Percentiles rank a stretch among this genome's conserved stretches.
phyloP scores from a whole-genome alignment of 345 rosid species.

The Aquilaria malaccensis region DNA sequence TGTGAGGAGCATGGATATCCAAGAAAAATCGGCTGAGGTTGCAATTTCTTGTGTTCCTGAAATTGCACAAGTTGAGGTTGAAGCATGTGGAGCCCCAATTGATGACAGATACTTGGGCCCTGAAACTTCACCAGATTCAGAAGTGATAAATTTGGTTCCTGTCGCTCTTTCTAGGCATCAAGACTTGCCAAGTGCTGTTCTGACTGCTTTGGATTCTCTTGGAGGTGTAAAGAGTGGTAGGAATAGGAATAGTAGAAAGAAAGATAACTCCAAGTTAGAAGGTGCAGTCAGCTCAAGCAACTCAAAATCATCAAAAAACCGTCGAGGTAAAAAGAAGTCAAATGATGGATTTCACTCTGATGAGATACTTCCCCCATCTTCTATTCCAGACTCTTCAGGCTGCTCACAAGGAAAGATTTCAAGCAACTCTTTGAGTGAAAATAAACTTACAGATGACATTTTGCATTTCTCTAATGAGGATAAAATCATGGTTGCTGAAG shows the following conservation, averaged over 20 bases:
- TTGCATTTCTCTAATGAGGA: slow-evolving; percentile 19
- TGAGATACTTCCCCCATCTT: slow-evolving; percentile 20
- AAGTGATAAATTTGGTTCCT: slow-evolving; percentile 72
- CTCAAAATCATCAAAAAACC: slow-evolving; percentile 37
- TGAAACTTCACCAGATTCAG: slow-evolving; percentile 99
- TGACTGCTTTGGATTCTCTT: slow-evolving; percentile 21
- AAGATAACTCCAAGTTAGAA: slow-evolving; percentile 29
- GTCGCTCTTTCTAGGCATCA: slow-evolving; percentile 38
- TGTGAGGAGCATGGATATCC: slow-evolving; percentile 20
- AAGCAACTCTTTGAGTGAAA: slow-evolving; percentile 16
- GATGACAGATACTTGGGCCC: slow-evolving; percentile 47
- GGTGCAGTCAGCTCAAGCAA: slow-evolving; percentile 21
- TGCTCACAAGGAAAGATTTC: no score
- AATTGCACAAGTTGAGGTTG: slow-evolving; percentile 28
- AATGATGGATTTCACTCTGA: slow-evolving; percentile 14
- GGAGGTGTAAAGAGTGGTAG: slow-evolving; percentile 21
- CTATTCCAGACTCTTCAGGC: slow-evolving; percentile 24
- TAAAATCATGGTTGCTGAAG: slow-evolving; percentile 21
- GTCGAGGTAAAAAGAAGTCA: slow-evolving; percentile 18
- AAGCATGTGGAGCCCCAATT: slow-evolving; percentile 27
- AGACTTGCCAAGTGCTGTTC: slow-evolving; percentile 27
- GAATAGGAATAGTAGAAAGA: slow-evolving; percentile 36
- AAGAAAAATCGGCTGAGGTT: slow-evolving; percentile 37
- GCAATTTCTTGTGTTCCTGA: slow-evolving; percentile 26
- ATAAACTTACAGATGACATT: slow-evolving; percentile 20